Conservation (phyloP, 257 asterid genomes). For the Solanum neorickii region DNA sequence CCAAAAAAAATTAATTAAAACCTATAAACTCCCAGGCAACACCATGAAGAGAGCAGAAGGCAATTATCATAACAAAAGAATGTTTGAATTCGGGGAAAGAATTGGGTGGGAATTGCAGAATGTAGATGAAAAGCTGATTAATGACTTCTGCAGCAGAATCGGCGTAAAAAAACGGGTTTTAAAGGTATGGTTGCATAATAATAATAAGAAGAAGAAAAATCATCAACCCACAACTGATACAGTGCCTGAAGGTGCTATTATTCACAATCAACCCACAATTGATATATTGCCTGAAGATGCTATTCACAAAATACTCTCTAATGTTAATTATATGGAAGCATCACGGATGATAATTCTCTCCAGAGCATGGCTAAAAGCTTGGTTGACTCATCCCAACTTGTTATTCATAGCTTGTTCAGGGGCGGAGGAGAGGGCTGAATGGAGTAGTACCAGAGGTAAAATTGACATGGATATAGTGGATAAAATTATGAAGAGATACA, state of each 20-base stretch:
- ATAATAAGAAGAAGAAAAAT: too few species aligned
- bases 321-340: not conserved
- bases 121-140: not conserved
- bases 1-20: not conserved
- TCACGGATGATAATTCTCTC: not conserved
- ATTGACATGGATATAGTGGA: not conserved
- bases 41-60: not conserved
- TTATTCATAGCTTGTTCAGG: not conserved
- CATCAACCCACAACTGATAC: too few species aligned
- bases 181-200: not conserved
- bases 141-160: not conserved
- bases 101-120: not conserved
- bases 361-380: not conserved
- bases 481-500: not conserved
- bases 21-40: not conserved
- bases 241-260: too few species aligned
- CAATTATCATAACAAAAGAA: not conserved
- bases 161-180: not conserved
- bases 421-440: not conserved
- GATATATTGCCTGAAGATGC: not conserved
- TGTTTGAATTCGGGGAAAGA: not conserved
- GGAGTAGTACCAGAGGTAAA: not conserved
- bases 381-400: not conserved
- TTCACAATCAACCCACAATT: not conserved
- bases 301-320: not conserved